Percentiles rank a stretch among this genome's conserved stretches.
These are phyloP conservation scores for Starmerella etchellsii DNA, from an alignment of 805 yeast species.

Conservation along the genomic window DNA sequence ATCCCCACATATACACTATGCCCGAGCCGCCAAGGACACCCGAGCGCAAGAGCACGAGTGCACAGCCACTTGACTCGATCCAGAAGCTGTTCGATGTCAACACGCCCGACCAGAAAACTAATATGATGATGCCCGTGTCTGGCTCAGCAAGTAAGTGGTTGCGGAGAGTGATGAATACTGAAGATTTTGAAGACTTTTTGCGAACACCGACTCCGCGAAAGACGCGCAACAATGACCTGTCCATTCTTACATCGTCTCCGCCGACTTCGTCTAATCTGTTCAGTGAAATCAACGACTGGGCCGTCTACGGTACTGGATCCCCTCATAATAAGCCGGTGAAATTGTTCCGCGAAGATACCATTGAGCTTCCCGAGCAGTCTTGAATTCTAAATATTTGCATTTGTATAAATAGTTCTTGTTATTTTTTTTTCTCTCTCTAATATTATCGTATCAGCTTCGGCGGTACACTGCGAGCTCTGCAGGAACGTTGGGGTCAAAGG, in stretches of 20 bases:
- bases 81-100: constrained; percentile 14
- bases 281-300: constrained; percentile 17
- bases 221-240: neutral
- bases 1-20: neutral
- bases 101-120: constrained; percentile 13
- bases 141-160: constrained; percentile 18
- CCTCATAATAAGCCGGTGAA: neutral
- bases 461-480: constrained; percentile 5
- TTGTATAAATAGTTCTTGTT: neutral
- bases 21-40: constrained; percentile 10
- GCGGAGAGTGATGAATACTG: constrained; percentile 10
- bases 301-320: neutral
- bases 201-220: constrained; percentile 15
- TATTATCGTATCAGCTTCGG: no score
- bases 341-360: neutral
- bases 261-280: constrained; percentile 18
- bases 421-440: neutral
- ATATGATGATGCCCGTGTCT: constrained; percentile 9
- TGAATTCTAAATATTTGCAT: neutral
- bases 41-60: neutral
- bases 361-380: neutral
- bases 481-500: constrained; percentile 34
- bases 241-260: constrained; percentile 16
- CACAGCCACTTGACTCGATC: constrained; percentile 13
- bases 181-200: constrained; percentile 13